Evolutionary conservation across 768 basidiomycete species (phyloP).

Genomic region (Chalciporus chontae): DNA sequence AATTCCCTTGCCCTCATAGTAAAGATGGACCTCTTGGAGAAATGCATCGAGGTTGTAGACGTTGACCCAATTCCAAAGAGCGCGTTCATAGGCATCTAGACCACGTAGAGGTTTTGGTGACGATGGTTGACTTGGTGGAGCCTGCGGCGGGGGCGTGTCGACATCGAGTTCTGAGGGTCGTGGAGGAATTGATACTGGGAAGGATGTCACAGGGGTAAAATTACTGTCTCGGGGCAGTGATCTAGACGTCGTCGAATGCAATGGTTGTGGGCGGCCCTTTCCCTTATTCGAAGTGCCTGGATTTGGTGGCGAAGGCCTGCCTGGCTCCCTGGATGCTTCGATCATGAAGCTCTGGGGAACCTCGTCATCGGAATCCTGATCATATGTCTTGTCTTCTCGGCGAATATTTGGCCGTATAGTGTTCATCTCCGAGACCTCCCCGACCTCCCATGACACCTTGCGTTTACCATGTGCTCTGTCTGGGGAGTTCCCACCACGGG

Average conservation of each 20-base stretch:
- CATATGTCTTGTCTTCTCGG: slow-evolving; percentile 57
- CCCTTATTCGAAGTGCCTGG: slow-evolving; percentile 29
- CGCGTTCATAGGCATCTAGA: slow-evolving; percentile 81
- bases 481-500: slow-evolving; percentile 25
- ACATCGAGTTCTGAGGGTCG: slow-evolving; percentile 61
- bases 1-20: slow-evolving; percentile 96
- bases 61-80: slow-evolving; percentile 99
- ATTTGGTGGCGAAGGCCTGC: slow-evolving; percentile 32
- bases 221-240: slow-evolving; percentile 37
- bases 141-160: slow-evolving; percentile 29
- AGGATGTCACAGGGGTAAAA: slow-evolving; percentile 33
- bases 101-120: slow-evolving; percentile 56
- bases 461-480: slow-evolving; percentile 45
- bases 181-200: slow-evolving; percentile 51
- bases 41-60: slow-evolving; percentile 96
- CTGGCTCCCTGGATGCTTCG: slow-evolving; percentile 53
- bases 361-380: slow-evolving; percentile 74
- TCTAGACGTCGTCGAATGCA: slow-evolving; percentile 48
- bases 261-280: slow-evolving; percentile 45
- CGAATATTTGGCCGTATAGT: slow-evolving; percentile 69
- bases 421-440: slow-evolving; percentile 50
- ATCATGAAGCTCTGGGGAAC: slow-evolving; percentile 86
- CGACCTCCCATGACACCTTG: slow-evolving; percentile 59
- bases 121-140: slow-evolving; percentile 18
- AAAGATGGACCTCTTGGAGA: slow-evolving; percentile 90